Evolutionary conservation across 345 rosid genomes (phyloP).

Genomic region (Psidium friedrichsthalianum): DNA sequence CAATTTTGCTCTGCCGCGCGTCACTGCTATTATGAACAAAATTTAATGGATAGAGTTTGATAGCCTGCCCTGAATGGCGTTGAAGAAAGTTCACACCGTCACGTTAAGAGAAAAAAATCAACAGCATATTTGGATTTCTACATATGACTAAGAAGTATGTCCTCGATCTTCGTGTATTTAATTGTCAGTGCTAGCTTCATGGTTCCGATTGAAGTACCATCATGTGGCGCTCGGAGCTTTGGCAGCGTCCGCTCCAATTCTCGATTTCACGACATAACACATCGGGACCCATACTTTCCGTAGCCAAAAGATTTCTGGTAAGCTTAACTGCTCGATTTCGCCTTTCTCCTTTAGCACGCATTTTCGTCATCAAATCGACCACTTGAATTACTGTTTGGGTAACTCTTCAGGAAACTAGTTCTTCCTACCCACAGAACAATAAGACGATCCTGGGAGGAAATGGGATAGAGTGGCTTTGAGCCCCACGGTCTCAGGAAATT

Average conservation of each 20-base stretch:
- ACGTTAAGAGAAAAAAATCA: too few relatives aligned
- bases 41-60: background rate
- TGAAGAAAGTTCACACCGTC: too few relatives aligned
- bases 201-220: background rate
- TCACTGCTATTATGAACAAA: background rate
- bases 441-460: background rate
- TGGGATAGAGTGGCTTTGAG: background rate
- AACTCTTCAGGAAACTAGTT: background rate
- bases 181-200: background rate
- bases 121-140: background rate
- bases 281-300: background rate
- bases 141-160: background rate
- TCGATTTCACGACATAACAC: background rate
- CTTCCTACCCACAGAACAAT: background rate
- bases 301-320: background rate
- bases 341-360: background rate
- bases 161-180: background rate
- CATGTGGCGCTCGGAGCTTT: background rate
- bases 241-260: background rate
- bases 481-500: background rate
- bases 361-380: background rate
- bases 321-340: background rate
- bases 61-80: too few relatives aligned
- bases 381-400: background rate
- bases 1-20: background rate